phyloP scores from a whole-genome alignment of 164 flowering plant species.

The Warburgia ugandensis region DNA sequence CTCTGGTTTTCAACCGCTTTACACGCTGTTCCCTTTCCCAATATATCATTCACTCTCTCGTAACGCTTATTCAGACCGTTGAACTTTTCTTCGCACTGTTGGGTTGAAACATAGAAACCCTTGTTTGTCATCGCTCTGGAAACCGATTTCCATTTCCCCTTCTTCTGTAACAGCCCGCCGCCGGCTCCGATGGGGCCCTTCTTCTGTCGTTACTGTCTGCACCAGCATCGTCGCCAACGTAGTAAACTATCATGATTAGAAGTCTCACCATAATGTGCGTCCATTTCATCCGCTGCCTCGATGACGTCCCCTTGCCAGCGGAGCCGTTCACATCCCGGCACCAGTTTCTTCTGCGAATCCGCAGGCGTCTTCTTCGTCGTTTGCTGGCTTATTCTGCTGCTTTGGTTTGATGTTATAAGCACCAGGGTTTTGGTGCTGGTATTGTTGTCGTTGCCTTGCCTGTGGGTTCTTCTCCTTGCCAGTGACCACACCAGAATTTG shows the following conservation, averaged over 20 bases:
- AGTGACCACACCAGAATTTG: no score
- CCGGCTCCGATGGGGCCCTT: conserved; percentile 25
- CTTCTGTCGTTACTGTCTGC: conserved; percentile 28
- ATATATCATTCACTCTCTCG: conserved; percentile 85
- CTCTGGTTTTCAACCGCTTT: conserved; percentile 86
- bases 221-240: conserved; percentile 47
- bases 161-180: conserved; percentile 65
- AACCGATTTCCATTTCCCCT: conserved; percentile 90
- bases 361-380: conserved; percentile 42
- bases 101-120: conserved; percentile 86
- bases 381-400: conserved; percentile 3
- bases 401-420: conserved; percentile 7
- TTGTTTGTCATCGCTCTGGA: conserved; percentile 84
- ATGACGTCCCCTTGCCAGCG: conserved; percentile 40
- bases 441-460: no score
- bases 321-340: conserved; percentile 16
- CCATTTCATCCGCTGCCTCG: conserved; percentile 91
- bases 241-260: conserved; percentile 45
- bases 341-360: no score
- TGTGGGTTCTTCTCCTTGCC: no score
- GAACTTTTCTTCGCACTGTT: conserved; percentile 96
- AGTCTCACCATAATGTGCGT: conserved; percentile 69
- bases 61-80: conserved; percentile 96
- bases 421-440: conserved; percentile 1
- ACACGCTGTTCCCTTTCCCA: conserved; percentile 86